These are phyloP conservation scores for Neofusicoccum kwambonambiense DNA, from an alignment of 2,329 filamentous ascomycete genomes.

Conservation along the genomic window DNA sequence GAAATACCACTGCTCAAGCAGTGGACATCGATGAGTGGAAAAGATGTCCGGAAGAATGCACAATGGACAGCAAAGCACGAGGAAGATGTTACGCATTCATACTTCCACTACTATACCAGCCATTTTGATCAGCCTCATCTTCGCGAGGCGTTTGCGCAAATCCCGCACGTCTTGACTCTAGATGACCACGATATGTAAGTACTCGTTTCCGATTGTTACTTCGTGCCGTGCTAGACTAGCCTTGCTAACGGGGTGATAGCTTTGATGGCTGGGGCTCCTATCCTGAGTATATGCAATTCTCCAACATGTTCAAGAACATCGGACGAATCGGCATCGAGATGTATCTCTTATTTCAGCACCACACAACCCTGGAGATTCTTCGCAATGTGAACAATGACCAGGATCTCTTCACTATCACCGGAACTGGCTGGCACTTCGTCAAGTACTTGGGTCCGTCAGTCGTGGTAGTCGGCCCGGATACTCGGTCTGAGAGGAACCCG, in stretches of 20 bases:
- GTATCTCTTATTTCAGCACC: constrained; percentile 98
- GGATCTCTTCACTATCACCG: constrained; percentile 94
- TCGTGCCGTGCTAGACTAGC: constrained; percentile 18
- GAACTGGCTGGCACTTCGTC: constrained; percentile 97
- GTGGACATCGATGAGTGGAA: constrained; percentile 89
- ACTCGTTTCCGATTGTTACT: too few species aligned
- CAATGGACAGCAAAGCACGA: constrained; percentile 93
- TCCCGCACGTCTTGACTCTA: constrained; percentile 87
- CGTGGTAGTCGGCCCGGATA: constrained; percentile 85
- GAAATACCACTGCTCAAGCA: constrained; percentile 91
- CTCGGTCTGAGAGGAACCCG: constrained; percentile 85
- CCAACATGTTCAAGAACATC: constrained; percentile 97
- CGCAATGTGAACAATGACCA: constrained; percentile 83
- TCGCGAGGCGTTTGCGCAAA: constrained; percentile 94
- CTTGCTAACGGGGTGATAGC: constrained; percentile 51
- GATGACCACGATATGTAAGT: constrained; percentile 85
- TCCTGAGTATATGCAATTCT: constrained; percentile 97
- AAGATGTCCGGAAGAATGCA: constrained; percentile 86
- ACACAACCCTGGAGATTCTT: constrained; percentile 90
- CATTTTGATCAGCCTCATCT: constrained; percentile 97
- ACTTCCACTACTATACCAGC: constrained; percentile 98
- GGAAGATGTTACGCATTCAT: constrained; percentile 92
- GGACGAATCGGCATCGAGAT: constrained; percentile 93
- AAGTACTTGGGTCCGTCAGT: constrained; percentile 93
- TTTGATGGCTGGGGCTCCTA: constrained; percentile 98